phyloP scores from a whole-genome alignment of 208 protist genomes.

The Trypanosoma scelopori region DNA sequence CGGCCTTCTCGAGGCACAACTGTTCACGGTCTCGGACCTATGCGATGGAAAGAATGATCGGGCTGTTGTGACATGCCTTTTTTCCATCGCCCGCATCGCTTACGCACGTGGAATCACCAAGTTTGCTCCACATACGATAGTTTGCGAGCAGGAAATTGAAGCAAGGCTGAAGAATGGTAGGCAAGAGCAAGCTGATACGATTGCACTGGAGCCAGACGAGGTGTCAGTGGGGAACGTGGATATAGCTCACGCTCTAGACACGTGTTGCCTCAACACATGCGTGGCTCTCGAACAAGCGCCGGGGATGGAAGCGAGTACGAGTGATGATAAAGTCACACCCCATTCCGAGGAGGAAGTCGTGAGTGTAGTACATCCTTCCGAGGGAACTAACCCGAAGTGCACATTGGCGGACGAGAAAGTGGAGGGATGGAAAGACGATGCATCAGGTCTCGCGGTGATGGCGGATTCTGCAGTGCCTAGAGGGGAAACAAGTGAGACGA shows the following conservation, averaged over 20 bases:
- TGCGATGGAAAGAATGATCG: slow-evolving; percentile 74
- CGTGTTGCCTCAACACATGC: neutral
- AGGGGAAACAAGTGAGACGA: no score
- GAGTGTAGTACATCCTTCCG: no score
- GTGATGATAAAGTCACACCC: no score
- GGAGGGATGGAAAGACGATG: no score
- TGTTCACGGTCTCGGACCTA: slow-evolving; percentile 78
- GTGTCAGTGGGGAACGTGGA: neutral
- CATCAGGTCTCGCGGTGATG: no score
- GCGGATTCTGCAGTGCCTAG: no score
- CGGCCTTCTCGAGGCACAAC: slow-evolving; percentile 49
- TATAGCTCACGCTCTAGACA: neutral
- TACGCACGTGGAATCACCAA: slow-evolving; percentile 43
- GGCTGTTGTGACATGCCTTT: slow-evolving; percentile 75
- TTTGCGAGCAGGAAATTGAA: slow-evolving; percentile 68
- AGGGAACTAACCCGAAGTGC: no score
- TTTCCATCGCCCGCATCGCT: slow-evolving; percentile 63
- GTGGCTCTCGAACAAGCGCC: no score
- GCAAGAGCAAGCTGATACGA: slow-evolving; percentile 35
- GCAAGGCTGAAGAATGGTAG: slow-evolving; percentile 28
- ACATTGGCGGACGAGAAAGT: no score
- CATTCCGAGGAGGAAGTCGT: no score
- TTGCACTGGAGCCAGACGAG: slow-evolving; percentile 35
- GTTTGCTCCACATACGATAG: slow-evolving; percentile 41
- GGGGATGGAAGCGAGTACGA: no score